These are phyloP conservation scores for Tephrocybe sp. DNA, from an alignment of 768 basidiomycete species.

Conservation along the genomic window DNA sequence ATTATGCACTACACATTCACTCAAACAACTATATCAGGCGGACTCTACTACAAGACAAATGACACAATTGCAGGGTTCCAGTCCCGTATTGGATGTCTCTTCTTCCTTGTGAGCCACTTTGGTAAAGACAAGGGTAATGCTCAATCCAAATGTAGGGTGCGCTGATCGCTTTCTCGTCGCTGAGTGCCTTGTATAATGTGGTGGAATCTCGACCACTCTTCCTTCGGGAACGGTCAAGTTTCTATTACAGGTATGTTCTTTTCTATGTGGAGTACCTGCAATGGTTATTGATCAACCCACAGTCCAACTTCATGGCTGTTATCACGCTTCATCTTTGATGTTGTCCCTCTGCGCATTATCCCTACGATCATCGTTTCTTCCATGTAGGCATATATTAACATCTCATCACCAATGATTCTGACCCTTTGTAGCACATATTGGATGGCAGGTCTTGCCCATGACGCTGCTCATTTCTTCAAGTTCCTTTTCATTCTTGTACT, in stretches of 20 bases:
- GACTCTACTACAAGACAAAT: constrained; percentile 81
- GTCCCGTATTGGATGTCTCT: constrained; percentile 88
- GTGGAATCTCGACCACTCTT: constrained; percentile 85
- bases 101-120: constrained; percentile 69
- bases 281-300: not conserved
- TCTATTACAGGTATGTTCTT: constrained; percentile 73
- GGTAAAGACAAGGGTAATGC: not conserved
- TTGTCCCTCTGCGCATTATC: constrained; percentile 84
- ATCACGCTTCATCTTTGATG: constrained; percentile 86
- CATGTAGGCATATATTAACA: constrained; percentile 51
- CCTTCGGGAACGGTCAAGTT: constrained; percentile 82
- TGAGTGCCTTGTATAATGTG: constrained; percentile 89
- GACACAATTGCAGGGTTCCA: constrained; percentile 91
- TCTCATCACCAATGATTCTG: not conserved
- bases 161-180: constrained; percentile 85
- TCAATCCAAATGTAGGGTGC: constrained; percentile 57
- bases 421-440: constrained; percentile 67
- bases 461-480: constrained; percentile 89
- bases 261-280: not conserved
- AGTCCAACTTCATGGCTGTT: constrained; percentile 91
- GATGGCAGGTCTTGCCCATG: constrained; percentile 88
- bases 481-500: constrained; percentile 88
- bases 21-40: constrained; percentile 45
- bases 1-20: not conserved
- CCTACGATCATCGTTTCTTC: constrained; percentile 87